Evolutionary conservation across 305 asterid species (phyloP).

Genomic region (Fraxinus albicans): DNA sequence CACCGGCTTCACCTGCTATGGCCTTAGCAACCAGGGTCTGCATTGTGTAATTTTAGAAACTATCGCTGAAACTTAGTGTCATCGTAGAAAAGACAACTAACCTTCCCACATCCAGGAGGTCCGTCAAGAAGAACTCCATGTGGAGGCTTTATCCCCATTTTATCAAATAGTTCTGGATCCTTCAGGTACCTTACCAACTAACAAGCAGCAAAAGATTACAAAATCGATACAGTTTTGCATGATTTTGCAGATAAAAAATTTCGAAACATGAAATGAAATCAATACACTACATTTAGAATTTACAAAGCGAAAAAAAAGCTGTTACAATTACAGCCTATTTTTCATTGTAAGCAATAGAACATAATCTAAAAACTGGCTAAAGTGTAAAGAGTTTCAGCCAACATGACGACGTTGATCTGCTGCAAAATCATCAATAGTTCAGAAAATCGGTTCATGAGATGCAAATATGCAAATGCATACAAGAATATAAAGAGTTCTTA

Average conservation of each 20-base stretch:
- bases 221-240: constrained; percentile 6
- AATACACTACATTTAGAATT: background rate
- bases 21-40: constrained; percentile 97
- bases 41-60: background rate
- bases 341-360: constrained; percentile 15
- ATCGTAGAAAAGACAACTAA: constrained; percentile 30
- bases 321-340: constrained; percentile 9
- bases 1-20: constrained; percentile 99
- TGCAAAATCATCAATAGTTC: constrained; percentile 1
- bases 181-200: constrained; percentile 95
- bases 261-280: background rate
- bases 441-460: constrained; percentile 4
- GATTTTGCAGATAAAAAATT: background rate
- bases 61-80: constrained; percentile 5
- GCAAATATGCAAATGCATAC: constrained; percentile 13
- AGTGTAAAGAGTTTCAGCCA: background rate
- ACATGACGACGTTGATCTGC: background rate
- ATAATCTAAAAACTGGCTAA: constrained; percentile 7
- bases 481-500: background rate
- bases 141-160: constrained; percentile 97
- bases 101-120: constrained; percentile 99
- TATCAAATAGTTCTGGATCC: constrained; percentile 91
- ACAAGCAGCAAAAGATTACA: constrained; percentile 21
- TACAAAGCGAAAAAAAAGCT: constrained; percentile 5
- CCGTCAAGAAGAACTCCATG: constrained; percentile 99